Base-by-base conservation (phyloP, 495 filamentous ascomycete species). In the Penicillium pulvis region DNA sequence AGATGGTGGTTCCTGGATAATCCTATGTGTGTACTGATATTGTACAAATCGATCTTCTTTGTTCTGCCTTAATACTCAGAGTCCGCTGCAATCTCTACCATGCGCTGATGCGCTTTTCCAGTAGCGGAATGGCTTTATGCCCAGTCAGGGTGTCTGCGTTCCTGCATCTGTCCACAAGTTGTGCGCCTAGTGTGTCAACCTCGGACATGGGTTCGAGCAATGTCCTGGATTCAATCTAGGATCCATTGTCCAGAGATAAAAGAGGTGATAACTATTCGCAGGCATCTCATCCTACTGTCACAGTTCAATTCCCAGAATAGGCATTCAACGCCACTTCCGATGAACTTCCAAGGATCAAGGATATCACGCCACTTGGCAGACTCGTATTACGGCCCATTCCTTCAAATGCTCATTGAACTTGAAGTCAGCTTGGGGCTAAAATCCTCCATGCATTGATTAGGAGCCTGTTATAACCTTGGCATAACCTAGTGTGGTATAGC, bases 41-140 rank as follows among this genome's bases (percentile, higher is more conserved):
- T 79, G 77, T 79, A 79, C 75, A 79, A 79, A 79, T 77, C 67
- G 65, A 77, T 73, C 30, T 70, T 68, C 58, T 71, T 64, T 55
- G 72, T 61, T 61, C 68, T 61, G 36, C 65, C 45, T 69, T 30
- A 30, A 35, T 39, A 2, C 19, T 52, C 20, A 10, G 19, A 12
- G 26, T 28, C 12, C 24, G 14, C 44, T 50, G 47, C 30, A 33
- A 9, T 24, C 20, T 17, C 2, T 24, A 10, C 4, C 17, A n/a
- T 46, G 17, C 16, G 42, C 43, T n/a, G 16, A 41, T 41, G 4
- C 16, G 16, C 39, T 46, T 11, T 1, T 24, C 43, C 43, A 46
- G 43, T 46, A 46, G 43, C 19, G 7, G 20, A 20, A 24, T 46
- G 10, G 19, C 42, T 19, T 24, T 7, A 46, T 3, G 6, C 2